Evolutionary conservation across 2,329 filamentous ascomycete genomes (phyloP).

Genomic region (Beauveria sp.): DNA sequence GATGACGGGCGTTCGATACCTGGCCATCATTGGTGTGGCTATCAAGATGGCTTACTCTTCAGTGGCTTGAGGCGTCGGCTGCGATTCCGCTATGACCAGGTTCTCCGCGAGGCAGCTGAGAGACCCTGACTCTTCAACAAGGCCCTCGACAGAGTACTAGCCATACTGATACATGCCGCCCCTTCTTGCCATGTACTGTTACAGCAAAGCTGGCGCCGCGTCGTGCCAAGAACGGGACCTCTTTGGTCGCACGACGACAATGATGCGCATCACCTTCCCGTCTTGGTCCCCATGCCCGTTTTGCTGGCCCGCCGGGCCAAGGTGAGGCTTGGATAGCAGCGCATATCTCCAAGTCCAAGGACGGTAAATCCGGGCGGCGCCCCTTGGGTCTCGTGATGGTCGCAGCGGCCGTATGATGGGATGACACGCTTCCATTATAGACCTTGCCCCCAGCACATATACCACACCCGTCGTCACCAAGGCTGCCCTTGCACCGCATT

Average conservation of each 20-base stretch:
- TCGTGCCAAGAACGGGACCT: not conserved
- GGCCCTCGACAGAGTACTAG: not conserved
- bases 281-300: not conserved
- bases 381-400: not conserved
- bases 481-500: not conserved
- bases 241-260: not conserved
- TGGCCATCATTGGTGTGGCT: not conserved
- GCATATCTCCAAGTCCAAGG: not conserved
- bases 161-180: too few species aligned
- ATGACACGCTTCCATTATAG: not conserved
- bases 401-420: not conserved
- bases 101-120: not conserved
- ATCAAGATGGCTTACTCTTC: not conserved
- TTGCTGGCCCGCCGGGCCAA: not conserved
- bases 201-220: not conserved
- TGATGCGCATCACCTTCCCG: constrained; percentile 2
- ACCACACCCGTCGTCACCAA: not conserved
- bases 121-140: not conserved
- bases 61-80: not conserved
- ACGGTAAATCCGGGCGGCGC: not conserved
- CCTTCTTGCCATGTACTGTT: not conserved
- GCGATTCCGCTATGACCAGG: not conserved
- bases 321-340: not conserved
- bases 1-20: not conserved
- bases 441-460: not conserved